These are phyloP conservation scores for Flaveria sonorensis DNA, from an alignment of 129 eudicot genomes.

Conservation along the genomic window DNA sequence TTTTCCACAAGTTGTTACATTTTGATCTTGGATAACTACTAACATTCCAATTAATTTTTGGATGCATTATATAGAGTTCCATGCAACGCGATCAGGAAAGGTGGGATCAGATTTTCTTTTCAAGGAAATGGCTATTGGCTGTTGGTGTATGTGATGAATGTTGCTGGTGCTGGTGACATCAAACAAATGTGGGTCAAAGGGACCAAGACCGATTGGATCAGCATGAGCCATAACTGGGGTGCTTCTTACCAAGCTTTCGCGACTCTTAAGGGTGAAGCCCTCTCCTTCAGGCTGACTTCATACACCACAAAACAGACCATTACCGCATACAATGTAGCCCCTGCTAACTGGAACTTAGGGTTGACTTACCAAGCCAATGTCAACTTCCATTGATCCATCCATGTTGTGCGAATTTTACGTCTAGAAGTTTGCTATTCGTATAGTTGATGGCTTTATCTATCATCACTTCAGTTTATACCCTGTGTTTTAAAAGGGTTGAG, in stretches of 20 bases:
- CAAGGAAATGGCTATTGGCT: constrained; percentile 80
- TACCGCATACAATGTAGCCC: constrained; percentile 69
- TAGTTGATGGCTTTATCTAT: neutral
- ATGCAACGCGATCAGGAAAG: constrained; percentile 45
- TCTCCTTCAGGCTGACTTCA: constrained; percentile 73
- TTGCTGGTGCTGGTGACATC: constrained; percentile 80
- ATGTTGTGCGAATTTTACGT: neutral
- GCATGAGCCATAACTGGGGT: constrained; percentile 98
- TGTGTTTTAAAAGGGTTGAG: constrained; percentile 5
- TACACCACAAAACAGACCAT: constrained; percentile 59
- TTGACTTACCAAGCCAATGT: constrained; percentile 53
- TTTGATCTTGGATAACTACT: too few relatives aligned
- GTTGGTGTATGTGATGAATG: constrained; percentile 80
- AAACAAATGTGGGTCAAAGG: constrained; percentile 77
- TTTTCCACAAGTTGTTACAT: neutral
- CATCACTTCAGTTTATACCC: constrained; percentile 4
- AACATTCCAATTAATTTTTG: neutral
- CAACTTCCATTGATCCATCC: constrained; percentile 54
- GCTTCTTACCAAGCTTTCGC: constrained; percentile 84
- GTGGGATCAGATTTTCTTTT: constrained; percentile 58
- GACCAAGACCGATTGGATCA: constrained; percentile 65
- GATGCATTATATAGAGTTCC: constrained; percentile 52
- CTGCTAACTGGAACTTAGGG: constrained; percentile 70
- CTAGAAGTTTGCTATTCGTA: neutral
- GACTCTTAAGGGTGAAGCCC: constrained; percentile 61